These are phyloP conservation scores for Ceratopteris richardii DNA, from an alignment of 75 land plant genomes.

Conservation along the genomic window DNA sequence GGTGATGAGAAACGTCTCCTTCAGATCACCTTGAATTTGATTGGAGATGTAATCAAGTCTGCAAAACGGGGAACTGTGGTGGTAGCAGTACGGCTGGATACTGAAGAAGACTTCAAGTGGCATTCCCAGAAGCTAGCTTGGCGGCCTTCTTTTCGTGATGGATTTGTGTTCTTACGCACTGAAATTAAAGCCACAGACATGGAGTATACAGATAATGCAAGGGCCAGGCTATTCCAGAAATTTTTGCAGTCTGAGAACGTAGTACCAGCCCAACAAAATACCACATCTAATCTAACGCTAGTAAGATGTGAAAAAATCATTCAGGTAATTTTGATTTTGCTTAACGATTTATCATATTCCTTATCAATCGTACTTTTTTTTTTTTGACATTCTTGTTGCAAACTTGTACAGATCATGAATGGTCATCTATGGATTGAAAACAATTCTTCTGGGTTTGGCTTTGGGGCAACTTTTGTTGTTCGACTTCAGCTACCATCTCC, in stretches of 20 bases:
- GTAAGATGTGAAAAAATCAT: slow-evolving; percentile 53
- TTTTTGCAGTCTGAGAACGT: slow-evolving; percentile 31
- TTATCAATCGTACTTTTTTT: neutral
- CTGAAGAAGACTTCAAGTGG: slow-evolving; percentile 22
- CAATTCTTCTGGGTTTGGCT: slow-evolving; percentile 11
- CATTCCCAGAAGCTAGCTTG: slow-evolving; percentile 44
- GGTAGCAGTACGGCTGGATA: slow-evolving; percentile 32
- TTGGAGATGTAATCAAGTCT: slow-evolving; percentile 50
- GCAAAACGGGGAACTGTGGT: slow-evolving; percentile 32
- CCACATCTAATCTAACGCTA: slow-evolving; percentile 24
- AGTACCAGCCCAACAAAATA: slow-evolving; percentile 16
- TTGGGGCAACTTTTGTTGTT: slow-evolving; percentile 48
- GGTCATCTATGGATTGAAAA: slow-evolving; percentile 74
- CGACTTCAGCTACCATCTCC: slow-evolving; percentile 48
- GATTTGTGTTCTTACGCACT: slow-evolving; percentile 45
- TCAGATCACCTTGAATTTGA: slow-evolving; percentile 63
- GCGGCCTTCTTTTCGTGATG: slow-evolving; percentile 43
- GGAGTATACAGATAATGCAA: slow-evolving; percentile 16
- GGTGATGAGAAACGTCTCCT: slow-evolving; percentile 70
- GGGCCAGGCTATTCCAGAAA: slow-evolving; percentile 31
- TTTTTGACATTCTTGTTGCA: too few species aligned
- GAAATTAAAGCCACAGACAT: slow-evolving; percentile 27
- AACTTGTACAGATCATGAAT: slow-evolving; percentile 63
- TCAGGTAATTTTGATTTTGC: slow-evolving; percentile 24
- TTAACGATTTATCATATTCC: neutral